Percentiles rank a stretch among this genome's conserved stretches.
phyloP scores from a whole-genome alignment of 495 filamentous ascomycete genomes.

The Alectoria sarmentosa region DNA sequence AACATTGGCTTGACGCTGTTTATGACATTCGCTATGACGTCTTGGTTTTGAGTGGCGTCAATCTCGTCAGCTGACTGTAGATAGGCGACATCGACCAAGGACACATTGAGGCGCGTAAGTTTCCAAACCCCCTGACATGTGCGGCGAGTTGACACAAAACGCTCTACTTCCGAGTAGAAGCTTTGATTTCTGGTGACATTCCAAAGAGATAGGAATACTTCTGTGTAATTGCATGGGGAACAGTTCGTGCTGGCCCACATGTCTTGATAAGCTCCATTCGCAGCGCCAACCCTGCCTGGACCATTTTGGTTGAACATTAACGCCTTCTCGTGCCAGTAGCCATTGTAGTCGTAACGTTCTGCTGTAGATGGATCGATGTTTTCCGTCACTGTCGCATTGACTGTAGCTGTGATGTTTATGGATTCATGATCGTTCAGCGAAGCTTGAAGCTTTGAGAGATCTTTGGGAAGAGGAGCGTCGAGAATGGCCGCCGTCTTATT shows the following conservation, averaged over 20 bases:
- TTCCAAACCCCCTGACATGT: slow-evolving; percentile 12
- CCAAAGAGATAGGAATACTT: not conserved
- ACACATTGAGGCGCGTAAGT: not conserved
- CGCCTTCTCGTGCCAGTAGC: not conserved
- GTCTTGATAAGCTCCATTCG: not conserved
- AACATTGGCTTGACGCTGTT: not conserved
- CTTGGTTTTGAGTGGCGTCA: not conserved
- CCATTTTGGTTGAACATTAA: not conserved
- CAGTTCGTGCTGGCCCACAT: not conserved
- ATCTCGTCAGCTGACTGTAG: not conserved
- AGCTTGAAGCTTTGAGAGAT: not conserved
- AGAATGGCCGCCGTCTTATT: not conserved
- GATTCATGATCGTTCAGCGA: not conserved
- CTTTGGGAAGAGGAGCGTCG: not conserved
- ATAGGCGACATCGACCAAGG: not conserved
- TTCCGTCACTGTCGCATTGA: slow-evolving; percentile 15
- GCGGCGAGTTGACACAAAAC: slow-evolving; percentile 4
- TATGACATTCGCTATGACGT: not conserved
- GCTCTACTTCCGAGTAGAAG: slow-evolving; percentile 6
- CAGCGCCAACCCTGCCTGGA: not conserved
- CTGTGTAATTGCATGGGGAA: not conserved
- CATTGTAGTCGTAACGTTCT: not conserved
- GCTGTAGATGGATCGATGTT: not conserved
- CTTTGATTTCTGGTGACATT: not conserved
- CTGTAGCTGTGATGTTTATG: not conserved